Conservation (phyloP, 2,329 filamentous ascomycete genomes). For the Domatiomyces catenatus region DNA sequence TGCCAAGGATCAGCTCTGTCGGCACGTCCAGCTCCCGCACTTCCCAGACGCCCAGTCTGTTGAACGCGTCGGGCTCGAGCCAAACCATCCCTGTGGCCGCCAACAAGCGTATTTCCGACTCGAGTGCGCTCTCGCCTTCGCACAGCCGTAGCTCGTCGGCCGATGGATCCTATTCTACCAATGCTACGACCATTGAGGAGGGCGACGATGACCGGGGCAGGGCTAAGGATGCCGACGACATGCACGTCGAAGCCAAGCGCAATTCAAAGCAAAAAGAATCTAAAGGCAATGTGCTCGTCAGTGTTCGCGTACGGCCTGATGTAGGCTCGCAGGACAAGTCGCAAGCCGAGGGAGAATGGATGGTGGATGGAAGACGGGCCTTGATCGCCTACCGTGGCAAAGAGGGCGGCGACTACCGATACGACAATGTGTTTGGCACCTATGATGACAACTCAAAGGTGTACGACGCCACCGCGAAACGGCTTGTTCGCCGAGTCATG, state of each 20-base stretch:
- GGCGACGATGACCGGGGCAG: conserved; percentile 36
- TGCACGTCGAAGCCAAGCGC: conserved; percentile 19
- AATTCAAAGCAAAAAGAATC: conserved; percentile 43
- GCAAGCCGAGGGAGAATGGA: conserved; percentile 68
- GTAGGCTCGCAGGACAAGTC: conserved; percentile 45
- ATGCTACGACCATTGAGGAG: conserved; percentile 77
- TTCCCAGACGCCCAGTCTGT: conserved; percentile 50
- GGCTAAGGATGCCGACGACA: conserved; percentile 20
- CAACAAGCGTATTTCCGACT: conserved; percentile 53
- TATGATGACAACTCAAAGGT: conserved; percentile 89
- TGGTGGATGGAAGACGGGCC: conserved; percentile 70
- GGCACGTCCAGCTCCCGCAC: conserved; percentile 36
- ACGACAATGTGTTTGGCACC: conserved; percentile 93
- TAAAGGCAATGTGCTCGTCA: conserved; percentile 92
- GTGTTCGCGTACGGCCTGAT: conserved; percentile 83
- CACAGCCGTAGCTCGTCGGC: conserved; percentile 85
- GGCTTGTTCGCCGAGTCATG: conserved; percentile 90
- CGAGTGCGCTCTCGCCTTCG: conserved; percentile 65
- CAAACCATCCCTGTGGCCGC: conserved; percentile 51
- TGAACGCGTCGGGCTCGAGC: conserved; percentile 65
- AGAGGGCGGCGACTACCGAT: conserved; percentile 83
- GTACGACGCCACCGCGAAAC: conserved; percentile 86
- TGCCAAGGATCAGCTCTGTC: conserved; percentile 41
- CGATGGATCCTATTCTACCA: conserved; percentile 82
- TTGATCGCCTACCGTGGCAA: conserved; percentile 72